Evolutionary conservation across 495 filamentous ascomycete genomes (phyloP).

Genomic region (Sporormia fimetaria): DNA sequence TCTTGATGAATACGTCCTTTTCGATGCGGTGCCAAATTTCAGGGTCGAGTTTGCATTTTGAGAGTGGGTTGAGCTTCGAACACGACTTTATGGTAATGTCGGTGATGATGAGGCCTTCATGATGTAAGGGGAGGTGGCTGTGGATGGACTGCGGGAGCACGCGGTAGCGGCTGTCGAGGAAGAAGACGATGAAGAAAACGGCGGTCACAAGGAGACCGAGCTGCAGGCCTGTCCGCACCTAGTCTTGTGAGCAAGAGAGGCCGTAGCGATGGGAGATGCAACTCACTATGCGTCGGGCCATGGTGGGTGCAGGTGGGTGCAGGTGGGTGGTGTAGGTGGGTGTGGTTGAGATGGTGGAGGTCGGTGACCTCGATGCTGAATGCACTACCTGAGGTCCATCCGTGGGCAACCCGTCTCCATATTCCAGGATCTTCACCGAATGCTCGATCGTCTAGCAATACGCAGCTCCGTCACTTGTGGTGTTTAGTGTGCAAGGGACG

Average conservation of each 20-base stretch:
- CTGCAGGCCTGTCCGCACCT: constrained; percentile 80
- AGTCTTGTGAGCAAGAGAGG: constrained; percentile 18
- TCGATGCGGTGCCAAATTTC: constrained; percentile 72
- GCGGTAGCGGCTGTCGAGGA: constrained; percentile 39
- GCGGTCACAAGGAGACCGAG: constrained; percentile 54
- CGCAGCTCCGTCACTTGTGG: too few species aligned
- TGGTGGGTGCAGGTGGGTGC: constrained; percentile 15
- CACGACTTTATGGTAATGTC: constrained; percentile 80
- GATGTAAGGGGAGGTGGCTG: constrained; percentile 46
- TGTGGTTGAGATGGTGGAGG: too few species aligned
- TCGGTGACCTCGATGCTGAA: too few species aligned
- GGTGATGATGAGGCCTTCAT: constrained; percentile 54
- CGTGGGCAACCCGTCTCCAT: too few species aligned
- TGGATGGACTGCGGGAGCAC: constrained; percentile 40
- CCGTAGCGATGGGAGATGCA: neutral
- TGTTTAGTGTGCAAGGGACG: too few species aligned
- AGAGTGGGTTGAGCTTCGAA: constrained; percentile 61
- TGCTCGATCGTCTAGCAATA: too few species aligned
- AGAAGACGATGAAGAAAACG: constrained; percentile 44
- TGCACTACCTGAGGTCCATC: too few species aligned
- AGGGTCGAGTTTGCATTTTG: constrained; percentile 66
- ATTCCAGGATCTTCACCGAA: too few species aligned
- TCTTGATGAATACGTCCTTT: constrained; percentile 79
- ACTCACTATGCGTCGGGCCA: constrained; percentile 38
- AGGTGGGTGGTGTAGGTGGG: too few species aligned